Evolutionary conservation across 345 rosid genomes (phyloP).

Genomic region (Draba incana): DNA sequence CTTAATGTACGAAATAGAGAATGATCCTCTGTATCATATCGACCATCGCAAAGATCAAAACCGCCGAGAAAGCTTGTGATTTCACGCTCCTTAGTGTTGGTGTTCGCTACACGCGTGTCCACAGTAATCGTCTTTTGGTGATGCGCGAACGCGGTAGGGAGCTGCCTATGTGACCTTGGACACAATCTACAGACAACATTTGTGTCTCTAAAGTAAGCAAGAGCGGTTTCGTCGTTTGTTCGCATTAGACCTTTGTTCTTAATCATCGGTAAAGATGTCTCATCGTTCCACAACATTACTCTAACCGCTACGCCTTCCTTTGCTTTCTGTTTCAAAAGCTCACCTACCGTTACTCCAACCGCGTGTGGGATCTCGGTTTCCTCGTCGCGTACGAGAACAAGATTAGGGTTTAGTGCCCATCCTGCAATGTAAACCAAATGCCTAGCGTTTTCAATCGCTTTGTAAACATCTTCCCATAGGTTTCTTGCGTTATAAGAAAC

Average conservation of each 20-base stretch:
- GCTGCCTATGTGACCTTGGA: slow-evolving; percentile 67
- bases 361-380: slow-evolving; percentile 68
- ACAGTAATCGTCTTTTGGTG: slow-evolving; percentile 84
- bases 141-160: slow-evolving; percentile 82
- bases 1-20: slow-evolving; percentile 71
- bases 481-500: slow-evolving; percentile 51
- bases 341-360: slow-evolving; percentile 68
- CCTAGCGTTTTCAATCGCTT: slow-evolving; percentile 76
- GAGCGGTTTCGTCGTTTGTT: slow-evolving; percentile 68
- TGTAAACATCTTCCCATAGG: slow-evolving; percentile 83
- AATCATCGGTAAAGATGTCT: slow-evolving; percentile 71
- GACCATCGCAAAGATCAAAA: slow-evolving; percentile 78
- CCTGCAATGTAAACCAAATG: slow-evolving; percentile 81
- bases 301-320: slow-evolving; percentile 92
- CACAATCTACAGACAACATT: slow-evolving; percentile 66
- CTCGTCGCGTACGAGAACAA: slow-evolving; percentile 71
- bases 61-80: slow-evolving; percentile 87
- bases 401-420: slow-evolving; percentile 87
- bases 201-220: slow-evolving; percentile 67
- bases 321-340: slow-evolving; percentile 68
- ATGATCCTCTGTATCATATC: slow-evolving; percentile 83
- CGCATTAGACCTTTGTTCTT: slow-evolving; percentile 84
- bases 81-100: slow-evolving; percentile 52
- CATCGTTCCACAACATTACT: slow-evolving; percentile 87
- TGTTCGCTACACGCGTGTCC: slow-evolving; percentile 46